phyloP scores from a whole-genome alignment of 129 eudicot species.

The Escallonia rubra region DNA sequence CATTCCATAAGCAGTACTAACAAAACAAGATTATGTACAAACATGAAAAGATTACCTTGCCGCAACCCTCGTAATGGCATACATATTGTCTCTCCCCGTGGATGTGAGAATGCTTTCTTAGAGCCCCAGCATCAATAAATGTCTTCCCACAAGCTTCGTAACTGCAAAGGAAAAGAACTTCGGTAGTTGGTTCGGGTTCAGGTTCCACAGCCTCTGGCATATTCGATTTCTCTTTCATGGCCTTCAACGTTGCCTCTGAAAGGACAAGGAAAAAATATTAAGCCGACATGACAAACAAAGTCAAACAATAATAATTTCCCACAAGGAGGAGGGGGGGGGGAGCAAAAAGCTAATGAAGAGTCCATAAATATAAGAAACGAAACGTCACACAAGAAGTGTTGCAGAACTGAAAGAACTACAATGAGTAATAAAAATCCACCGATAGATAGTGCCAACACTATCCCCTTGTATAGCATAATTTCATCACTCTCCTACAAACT shows the following conservation, averaged over 20 bases:
- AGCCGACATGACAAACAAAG: constrained; percentile 1
- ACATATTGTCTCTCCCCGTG: constrained; percentile 93
- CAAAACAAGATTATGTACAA: neutral
- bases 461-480: too few species aligned
- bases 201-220: constrained; percentile 62
- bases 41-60: constrained; percentile 54
- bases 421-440: too few species aligned
- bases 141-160: constrained; percentile 98
- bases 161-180: constrained; percentile 96
- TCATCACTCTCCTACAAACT: too few species aligned
- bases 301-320: neutral
- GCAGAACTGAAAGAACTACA: too few species aligned
- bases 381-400: too few species aligned
- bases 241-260: constrained; percentile 71
- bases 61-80: constrained; percentile 88
- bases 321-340: fast-evolving
- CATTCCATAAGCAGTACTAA: neutral
- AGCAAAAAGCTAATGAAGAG: too few species aligned
- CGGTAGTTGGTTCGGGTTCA: constrained; percentile 95
- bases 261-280: constrained; percentile 4
- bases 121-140: constrained; percentile 87
- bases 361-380: too few species aligned
- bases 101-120: constrained; percentile 93
- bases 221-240: constrained; percentile 59
- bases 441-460: too few species aligned